These are phyloP conservation scores for Catharanthus roseus DNA, from an alignment of 257 asterid genomes.

Conservation along the genomic window DNA sequence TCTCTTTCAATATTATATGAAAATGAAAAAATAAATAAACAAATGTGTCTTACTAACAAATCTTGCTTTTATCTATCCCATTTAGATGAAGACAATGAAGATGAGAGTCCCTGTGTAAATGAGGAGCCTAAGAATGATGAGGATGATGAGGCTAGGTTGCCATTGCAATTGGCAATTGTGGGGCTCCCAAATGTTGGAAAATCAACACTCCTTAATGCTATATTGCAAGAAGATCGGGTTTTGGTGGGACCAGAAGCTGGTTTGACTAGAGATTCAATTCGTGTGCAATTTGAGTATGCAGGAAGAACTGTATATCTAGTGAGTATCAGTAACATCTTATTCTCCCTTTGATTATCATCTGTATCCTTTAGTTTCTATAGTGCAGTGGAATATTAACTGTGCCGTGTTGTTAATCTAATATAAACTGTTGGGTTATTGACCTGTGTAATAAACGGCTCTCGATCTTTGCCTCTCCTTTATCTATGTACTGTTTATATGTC, in stretches of 20 bases:
- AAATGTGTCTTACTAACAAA: constrained; percentile 1
- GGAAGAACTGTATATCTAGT: constrained; percentile 57
- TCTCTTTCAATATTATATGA: neutral
- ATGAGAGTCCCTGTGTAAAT: constrained; percentile 26
- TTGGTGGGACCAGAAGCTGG: constrained; percentile 99
- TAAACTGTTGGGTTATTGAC: neutral
- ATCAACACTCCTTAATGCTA: constrained; percentile 85
- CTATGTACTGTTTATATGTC: too few species aligned
- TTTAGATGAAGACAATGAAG: constrained; percentile 34
- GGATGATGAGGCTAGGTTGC: constrained; percentile 61
- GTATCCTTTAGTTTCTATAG: neutral
- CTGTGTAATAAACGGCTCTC: neutral
- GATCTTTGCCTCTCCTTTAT: neutral
- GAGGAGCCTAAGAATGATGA: constrained; percentile 51
- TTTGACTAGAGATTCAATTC: constrained; percentile 90
- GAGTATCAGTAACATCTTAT: constrained; percentile 4
- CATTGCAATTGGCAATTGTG: constrained; percentile 92
- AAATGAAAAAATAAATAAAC: neutral
- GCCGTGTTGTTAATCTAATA: neutral
- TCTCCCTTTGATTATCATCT: neutral
- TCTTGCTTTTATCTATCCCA: constrained; percentile 17
- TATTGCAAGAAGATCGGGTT: constrained; percentile 90
- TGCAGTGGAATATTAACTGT: neutral
- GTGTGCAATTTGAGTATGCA: constrained; percentile 75
- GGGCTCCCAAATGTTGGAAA: constrained; percentile 98